Base-by-base conservation (phyloP, 1,284 basidiomycete genomes). In the Pseudozyma thailandica region DNA sequence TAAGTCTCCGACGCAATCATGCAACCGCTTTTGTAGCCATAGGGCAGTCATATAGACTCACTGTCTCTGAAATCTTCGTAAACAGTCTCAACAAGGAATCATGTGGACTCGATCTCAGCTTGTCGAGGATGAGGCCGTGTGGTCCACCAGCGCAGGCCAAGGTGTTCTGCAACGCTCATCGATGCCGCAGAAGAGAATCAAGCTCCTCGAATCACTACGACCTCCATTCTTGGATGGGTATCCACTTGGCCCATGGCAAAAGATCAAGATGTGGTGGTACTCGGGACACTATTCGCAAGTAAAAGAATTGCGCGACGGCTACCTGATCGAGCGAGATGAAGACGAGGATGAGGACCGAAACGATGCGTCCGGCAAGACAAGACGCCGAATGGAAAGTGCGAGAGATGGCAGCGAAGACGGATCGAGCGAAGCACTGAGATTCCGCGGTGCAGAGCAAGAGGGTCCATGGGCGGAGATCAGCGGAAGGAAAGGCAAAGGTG, bases 171-270 rank as follows among this genome's bases (percentile, higher is more conserved):
- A 51, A 37, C 49, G 64, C 2, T 39, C 66, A 6, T 65, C 63
- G 18, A 70, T 65, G 28, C 64, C 52, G 10, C 66, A 59, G 43
- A 72, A 65, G 50, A 43, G 56, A n/a, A 41, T 71, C 48, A 68
- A 71, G 52, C 49, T 80, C n/a, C 50, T 79, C 37, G 68, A 77
- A 21, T 78, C 78, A 33, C 64, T 82, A 1, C 73, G 80, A 33
- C 80, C 80, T 12, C 80, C 80, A 1, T 82, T 81, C 55, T 51
- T 82, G 37, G 80, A 82, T 31, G 80, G 80, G 7, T 77, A 80
- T 37, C 79, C 79, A 1, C 54, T 73, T 8, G 64, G 72, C 1
- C 79, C 78, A 1, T 57, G 71, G 55, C 77, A 79, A 43, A 73
- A 77, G 63, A 49, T 77, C 31, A 68, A 66, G 31, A 54, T 72